These are phyloP conservation scores for Endocarpon pusillum DNA, from an alignment of 495 filamentous ascomycete species.

Conservation along the genomic window DNA sequence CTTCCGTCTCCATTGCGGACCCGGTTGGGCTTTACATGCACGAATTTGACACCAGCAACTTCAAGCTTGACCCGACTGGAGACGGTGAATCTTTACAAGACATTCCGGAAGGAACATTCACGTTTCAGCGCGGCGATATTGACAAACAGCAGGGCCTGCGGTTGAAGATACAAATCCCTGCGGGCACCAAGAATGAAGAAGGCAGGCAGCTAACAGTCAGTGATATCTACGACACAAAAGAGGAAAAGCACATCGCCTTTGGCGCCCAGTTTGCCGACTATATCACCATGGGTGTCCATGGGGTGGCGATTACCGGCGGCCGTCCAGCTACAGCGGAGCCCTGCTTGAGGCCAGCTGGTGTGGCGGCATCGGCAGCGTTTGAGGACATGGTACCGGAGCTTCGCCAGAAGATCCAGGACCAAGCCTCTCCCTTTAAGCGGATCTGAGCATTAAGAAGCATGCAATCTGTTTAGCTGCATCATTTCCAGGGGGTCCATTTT, in stretches of 20 bases:
- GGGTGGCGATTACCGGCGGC: neutral
- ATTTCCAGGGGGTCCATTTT: too few relatives aligned
- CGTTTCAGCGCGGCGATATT: neutral
- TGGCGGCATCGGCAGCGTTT: too few relatives aligned
- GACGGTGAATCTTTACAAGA: neutral
- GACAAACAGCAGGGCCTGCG: neutral
- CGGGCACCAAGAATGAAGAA: neutral
- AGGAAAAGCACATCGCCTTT: constrained; percentile 5
- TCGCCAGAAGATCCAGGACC: too few relatives aligned
- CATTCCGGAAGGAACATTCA: neutral
- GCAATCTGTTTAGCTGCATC: too few relatives aligned
- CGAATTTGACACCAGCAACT: constrained; percentile 3
- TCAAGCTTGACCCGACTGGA: neutral
- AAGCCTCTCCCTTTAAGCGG: too few relatives aligned
- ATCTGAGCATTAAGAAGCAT: too few relatives aligned
- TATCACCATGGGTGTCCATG: constrained; percentile 6
- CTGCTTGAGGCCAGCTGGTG: too few relatives aligned
- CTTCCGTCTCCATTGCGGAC: constrained; percentile 2
- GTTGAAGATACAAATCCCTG: constrained; percentile 3
- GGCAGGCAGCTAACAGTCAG: constrained; percentile 5
- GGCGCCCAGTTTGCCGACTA: constrained; percentile 10
- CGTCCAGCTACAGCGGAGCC: too few relatives aligned
- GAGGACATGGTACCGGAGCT: too few relatives aligned
- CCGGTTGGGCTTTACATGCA: constrained; percentile 7
- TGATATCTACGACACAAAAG: constrained; percentile 7